phyloP scores from a whole-genome alignment of 768 basidiomycete genomes.

The Termitomyces sp. region DNA sequence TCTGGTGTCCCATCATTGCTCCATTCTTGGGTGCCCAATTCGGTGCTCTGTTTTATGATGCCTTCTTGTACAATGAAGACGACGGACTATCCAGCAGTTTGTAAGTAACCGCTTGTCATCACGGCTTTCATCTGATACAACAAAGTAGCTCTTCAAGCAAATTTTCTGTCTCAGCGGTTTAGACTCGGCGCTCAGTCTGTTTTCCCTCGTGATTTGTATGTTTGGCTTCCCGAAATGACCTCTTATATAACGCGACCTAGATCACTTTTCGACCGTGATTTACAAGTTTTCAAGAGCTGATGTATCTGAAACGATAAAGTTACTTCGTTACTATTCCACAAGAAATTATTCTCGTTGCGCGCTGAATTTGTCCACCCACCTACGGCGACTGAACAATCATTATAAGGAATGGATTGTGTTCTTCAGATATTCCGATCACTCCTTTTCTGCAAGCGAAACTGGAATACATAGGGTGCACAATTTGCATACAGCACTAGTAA shows the following conservation, averaged over 20 bases:
- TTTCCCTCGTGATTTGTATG: not conserved
- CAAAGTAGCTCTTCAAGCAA: not conserved
- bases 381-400: not conserved
- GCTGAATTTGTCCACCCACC: not conserved
- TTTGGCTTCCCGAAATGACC: not conserved
- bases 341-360: not conserved
- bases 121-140: not conserved
- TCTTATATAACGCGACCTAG: not conserved
- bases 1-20: conserved; percentile 63
- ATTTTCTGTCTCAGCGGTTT: not conserved
- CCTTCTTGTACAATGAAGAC: conserved; percentile 51
- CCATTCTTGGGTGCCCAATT: conserved; percentile 56
- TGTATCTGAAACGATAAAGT: not conserved
- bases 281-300: not conserved
- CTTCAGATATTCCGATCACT: not conserved
- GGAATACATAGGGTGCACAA: too few relatives aligned
- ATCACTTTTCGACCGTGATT: not conserved
- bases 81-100: conserved; percentile 47
- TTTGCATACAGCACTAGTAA: too few relatives aligned
- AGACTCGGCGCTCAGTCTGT: not conserved
- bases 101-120: conserved; percentile 23
- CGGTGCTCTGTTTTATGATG: conserved; percentile 56
- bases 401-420: not conserved
- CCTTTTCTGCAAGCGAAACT: not conserved
- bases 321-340: too few relatives aligned